Evolutionary conservation across 768 basidiomycete species (phyloP).

Genomic region (Tricholoma matsutake): DNA sequence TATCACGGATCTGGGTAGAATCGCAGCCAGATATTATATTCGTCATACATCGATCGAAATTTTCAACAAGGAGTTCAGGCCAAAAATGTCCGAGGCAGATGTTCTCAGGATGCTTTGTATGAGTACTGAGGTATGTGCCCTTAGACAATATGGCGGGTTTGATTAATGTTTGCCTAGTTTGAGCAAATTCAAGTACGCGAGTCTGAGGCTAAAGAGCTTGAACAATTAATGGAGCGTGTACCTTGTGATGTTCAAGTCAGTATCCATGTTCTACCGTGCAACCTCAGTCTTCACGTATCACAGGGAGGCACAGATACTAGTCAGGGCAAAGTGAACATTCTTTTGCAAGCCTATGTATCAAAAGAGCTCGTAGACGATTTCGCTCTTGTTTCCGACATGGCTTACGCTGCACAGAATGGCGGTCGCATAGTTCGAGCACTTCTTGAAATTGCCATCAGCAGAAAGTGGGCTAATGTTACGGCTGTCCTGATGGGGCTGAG

Average conservation of each 20-base stretch:
- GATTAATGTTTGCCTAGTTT: conserved; percentile 50
- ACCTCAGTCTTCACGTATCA: neutral
- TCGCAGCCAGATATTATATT: conserved; percentile 97
- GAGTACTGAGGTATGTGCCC: conserved; percentile 77
- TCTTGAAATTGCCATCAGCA: conserved; percentile 90
- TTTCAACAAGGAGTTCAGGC: conserved; percentile 75
- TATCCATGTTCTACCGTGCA: neutral
- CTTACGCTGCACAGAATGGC: conserved; percentile 92
- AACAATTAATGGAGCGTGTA: conserved; percentile 58
- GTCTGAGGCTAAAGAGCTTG: conserved; percentile 81
- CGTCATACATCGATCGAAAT: conserved; percentile 80
- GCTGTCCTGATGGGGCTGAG: conserved; percentile 83
- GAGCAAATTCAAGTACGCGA: conserved; percentile 94
- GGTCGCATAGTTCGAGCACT: conserved; percentile 93
- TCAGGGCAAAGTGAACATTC: conserved; percentile 89
- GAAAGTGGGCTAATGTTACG: conserved; percentile 85
- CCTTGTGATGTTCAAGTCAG: conserved; percentile 82
- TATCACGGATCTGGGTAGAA: conserved; percentile 90
- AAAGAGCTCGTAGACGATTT: conserved; percentile 84
- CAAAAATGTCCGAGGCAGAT: conserved; percentile 91
- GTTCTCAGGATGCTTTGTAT: conserved; percentile 80
- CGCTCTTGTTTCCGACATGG: conserved; percentile 92
- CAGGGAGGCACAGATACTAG: conserved; percentile 57
- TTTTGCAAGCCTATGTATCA: conserved; percentile 90
- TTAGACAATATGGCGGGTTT: neutral